Evolutionary conservation across 225 moss, liverwort and hornwort species (phyloP), one percentile per base, ranked within the genome.

Genomic region (Ulota crispa): DNA sequence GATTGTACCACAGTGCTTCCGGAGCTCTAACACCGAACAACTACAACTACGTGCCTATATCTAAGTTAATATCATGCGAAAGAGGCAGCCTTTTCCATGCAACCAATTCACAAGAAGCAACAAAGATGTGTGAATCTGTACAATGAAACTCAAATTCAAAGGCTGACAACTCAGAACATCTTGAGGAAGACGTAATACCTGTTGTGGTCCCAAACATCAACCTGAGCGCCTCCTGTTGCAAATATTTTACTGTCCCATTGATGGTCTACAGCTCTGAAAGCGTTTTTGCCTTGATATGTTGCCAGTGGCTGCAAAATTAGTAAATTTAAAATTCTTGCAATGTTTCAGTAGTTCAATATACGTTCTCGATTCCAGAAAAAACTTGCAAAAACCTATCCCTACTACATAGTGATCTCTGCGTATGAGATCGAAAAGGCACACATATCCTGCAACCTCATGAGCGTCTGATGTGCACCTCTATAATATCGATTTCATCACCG

Each of bases 201-300:
- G 85, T 89, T 92, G 28, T 92, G 94, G 83, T 96, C 94, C 99
- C 99, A 99, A 61, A 99, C 81, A 72, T 99, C 96, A 62, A 99
- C 94, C 85, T 90, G 94, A 64, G 92, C 92, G 61, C 99, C 96
- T 61, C 89, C 94, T 64, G 99, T 96, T 41, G 96, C 99, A 84
- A 99, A 99, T 23, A 89, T 60, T 80, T 83, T 75, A 32, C 75
- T 92, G 61, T 83, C 87, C 96, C 99, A 99, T 81, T 93, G 96
- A 83, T 99, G 93, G 55, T 99, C 99, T 57, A 99, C 91, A 62
- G 99, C 88, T 82, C 94, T 94, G 78, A 95, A 98, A 62, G 99
- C 94, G 86, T 99, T 99, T 69, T 93, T 95, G 13, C 93, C 94
- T 85, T 96, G 99, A 82, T 81, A 99, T 20, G 91, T 96, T 73